A percentile compares a stretch with the other conserved stretches of the same genome.
These are phyloP conservation scores for Dothideomycetidae sp. DNA, from an alignment of 2,329 filamentous ascomycete genomes.

Conservation along the genomic window DNA sequence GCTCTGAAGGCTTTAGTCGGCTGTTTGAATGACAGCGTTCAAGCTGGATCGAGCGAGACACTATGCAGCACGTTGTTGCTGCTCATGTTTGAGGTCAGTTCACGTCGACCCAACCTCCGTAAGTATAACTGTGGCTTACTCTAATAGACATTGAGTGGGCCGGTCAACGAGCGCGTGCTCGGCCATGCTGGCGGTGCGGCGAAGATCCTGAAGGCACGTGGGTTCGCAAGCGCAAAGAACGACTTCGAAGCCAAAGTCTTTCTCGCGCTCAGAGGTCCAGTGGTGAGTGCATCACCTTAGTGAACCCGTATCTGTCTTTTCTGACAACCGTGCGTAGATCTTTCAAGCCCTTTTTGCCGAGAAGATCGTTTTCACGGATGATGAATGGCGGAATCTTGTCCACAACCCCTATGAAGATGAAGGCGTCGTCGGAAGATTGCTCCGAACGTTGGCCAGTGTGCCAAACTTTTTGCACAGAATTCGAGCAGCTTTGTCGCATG, in stretches of 20 bases:
- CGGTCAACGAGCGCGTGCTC: conserved; percentile 3
- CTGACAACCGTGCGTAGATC: background rate
- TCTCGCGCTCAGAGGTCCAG: conserved; percentile 5
- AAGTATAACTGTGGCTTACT: background rate
- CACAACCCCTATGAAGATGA: conserved; percentile 5
- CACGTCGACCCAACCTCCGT: background rate
- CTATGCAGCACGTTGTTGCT: conserved; percentile 9
- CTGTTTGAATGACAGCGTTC: conserved; percentile 2
- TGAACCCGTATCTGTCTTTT: no score
- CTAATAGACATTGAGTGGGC: background rate
- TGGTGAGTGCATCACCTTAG: no score
- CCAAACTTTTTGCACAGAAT: conserved; percentile 6
- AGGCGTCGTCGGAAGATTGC: conserved; percentile 3
- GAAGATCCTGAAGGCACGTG: conserved; percentile 5
- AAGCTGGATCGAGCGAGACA: conserved; percentile 6
- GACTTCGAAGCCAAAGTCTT: conserved; percentile 6
- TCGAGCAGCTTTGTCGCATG: conserved; percentile 1
- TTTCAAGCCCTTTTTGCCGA: conserved; percentile 6
- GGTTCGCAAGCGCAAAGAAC: conserved; percentile 2
- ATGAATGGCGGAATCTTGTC: conserved; percentile 4
- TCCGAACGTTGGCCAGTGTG: background rate
- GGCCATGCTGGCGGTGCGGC: conserved; percentile 10
- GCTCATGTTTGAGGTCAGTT: conserved; percentile 7
- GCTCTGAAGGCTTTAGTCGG: conserved; percentile 4
- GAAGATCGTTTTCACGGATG: conserved; percentile 5